phyloP scores from a whole-genome alignment of 345 rosid genomes.

The Linum trigynum region DNA sequence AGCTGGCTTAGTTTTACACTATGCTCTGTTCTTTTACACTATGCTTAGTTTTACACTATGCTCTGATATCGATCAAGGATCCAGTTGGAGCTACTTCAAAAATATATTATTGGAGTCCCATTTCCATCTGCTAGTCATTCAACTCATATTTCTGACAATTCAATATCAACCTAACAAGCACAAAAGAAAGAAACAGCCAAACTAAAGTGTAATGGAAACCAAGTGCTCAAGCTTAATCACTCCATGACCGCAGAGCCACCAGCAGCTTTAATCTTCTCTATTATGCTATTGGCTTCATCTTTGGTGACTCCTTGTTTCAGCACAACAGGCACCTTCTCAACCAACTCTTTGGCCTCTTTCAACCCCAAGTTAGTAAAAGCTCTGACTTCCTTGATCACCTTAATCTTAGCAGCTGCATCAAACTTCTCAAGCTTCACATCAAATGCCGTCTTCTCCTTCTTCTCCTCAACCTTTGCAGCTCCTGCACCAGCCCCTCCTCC shows the following conservation, averaged over 20 bases:
- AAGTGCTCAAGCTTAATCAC: conserved; percentile 14
- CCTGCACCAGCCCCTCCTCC: neutral
- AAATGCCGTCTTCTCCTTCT: neutral
- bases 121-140: neutral
- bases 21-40: neutral
- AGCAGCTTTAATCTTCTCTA: conserved; percentile 38
- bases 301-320: conserved; percentile 39
- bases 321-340: conserved; percentile 33
- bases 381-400: conserved; percentile 44
- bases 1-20: conserved; percentile 1
- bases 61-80: neutral
- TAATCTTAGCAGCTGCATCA: conserved; percentile 37
- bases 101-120: neutral
- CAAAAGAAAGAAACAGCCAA: neutral
- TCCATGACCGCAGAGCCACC: conserved; percentile 44
- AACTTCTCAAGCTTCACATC: conserved; percentile 34
- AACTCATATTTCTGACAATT: neutral
- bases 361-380: conserved; percentile 32
- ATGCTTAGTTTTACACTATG: neutral
- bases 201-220: neutral
- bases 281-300: conserved; percentile 36
- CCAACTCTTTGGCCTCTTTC: conserved; percentile 44
- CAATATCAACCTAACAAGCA: neutral
- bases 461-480: neutral
- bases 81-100: neutral